Percentiles rank a stretch among this genome's conserved stretches.
These are phyloP conservation scores for Entophlyctis luteolus DNA, from an alignment of 192 early-diverging fungal genomes.

Conservation along the genomic window DNA sequence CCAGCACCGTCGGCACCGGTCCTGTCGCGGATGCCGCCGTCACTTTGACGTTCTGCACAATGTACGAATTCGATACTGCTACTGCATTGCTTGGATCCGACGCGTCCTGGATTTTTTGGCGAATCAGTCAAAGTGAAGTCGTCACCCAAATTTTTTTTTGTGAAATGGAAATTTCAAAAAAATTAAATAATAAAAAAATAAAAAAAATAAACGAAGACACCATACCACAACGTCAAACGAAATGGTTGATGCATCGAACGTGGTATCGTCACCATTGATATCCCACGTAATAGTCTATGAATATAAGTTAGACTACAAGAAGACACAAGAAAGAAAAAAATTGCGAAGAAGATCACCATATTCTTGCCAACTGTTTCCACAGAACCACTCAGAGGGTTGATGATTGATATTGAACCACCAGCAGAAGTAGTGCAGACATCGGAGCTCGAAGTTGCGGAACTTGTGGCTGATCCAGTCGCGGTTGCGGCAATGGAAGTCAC, in stretches of 20 bases:
- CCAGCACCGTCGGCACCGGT: not conserved
- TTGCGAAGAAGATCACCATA: too few relatives aligned
- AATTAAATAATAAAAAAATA: not conserved
- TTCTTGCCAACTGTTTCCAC: not conserved
- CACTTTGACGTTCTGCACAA: not conserved
- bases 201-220: not conserved
- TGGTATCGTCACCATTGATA: not conserved
- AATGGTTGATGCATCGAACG: not conserved
- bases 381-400: not conserved
- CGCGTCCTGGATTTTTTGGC: not conserved
- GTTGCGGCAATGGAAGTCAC: not conserved
- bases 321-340: too few relatives aligned
- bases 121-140: too few relatives aligned
- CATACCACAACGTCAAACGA: constrained; percentile 1
- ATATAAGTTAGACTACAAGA: too few relatives aligned
- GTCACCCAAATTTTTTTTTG: too few relatives aligned
- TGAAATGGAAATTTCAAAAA: not conserved
- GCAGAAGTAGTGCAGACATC: not conserved
- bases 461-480: not conserved
- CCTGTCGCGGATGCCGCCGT: not conserved
- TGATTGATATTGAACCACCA: not conserved
- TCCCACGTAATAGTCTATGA: not conserved
- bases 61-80: not conserved
- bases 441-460: not conserved
- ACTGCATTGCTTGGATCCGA: not conserved